phyloP scores from a whole-genome alignment of 805 yeast genomes.

The Monosporozyma yasuniensis region DNA sequence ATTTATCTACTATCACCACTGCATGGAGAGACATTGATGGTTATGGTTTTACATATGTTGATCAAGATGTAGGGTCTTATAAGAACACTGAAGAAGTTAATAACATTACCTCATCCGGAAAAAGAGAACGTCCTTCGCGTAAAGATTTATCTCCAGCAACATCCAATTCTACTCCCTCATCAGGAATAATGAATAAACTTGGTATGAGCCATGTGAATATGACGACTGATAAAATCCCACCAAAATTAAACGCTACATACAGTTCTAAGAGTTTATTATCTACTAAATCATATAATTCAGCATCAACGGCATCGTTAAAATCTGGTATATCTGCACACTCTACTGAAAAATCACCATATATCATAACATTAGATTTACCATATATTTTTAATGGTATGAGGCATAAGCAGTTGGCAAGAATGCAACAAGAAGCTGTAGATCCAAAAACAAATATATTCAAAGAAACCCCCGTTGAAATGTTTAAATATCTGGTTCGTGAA shows the following conservation, averaged over 20 bases:
- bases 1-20: constrained; percentile 20
- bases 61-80: constrained; percentile 24
- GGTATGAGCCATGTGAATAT: constrained; percentile 15
- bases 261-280: constrained; percentile 13
- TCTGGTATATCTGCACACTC: constrained; percentile 8
- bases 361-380: constrained; percentile 26
- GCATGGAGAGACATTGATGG: constrained; percentile 33
- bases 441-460: constrained; percentile 14
- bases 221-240: constrained; percentile 3
- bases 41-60: constrained; percentile 24
- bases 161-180: background rate
- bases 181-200: background rate
- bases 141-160: background rate
- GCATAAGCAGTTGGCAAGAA: constrained; percentile 12
- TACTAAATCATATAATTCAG: constrained; percentile 5
- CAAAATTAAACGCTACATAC: background rate
- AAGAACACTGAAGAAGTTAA: background rate
- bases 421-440: constrained; percentile 1
- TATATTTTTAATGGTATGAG: constrained; percentile 24
- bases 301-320: constrained; percentile 8
- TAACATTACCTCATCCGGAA: background rate
- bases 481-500: constrained; percentile 28
- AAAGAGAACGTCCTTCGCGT: background rate
- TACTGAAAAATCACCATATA: constrained; percentile 14
- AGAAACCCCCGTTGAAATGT: constrained; percentile 27